These are phyloP conservation scores for Rhynchospora pubera DNA, from an alignment of 176 grass and related monocot genomes.

Conservation along the genomic window DNA sequence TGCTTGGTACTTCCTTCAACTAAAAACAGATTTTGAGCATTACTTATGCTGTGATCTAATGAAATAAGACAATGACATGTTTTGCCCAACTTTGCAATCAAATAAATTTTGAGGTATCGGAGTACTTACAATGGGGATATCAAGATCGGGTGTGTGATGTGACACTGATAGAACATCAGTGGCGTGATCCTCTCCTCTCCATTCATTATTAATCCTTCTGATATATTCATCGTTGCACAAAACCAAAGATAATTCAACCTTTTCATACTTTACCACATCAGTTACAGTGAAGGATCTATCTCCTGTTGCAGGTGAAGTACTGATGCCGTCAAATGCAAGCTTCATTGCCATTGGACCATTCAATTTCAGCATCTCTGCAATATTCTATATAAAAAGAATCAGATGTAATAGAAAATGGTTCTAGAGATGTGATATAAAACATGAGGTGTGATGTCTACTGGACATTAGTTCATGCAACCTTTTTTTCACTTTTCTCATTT, in stretches of 20 bases:
- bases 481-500: not conserved
- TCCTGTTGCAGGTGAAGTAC: slow-evolving; percentile 73
- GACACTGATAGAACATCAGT: slow-evolving; percentile 72
- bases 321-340: slow-evolving; percentile 79
- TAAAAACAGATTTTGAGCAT: not conserved
- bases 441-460: not conserved
- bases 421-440: not conserved
- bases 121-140: slow-evolving; percentile 75
- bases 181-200: slow-evolving; percentile 47
- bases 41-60: not conserved
- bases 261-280: slow-evolving; percentile 69
- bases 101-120: not conserved
- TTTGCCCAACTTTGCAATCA: not conserved
- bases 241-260: slow-evolving; percentile 68
- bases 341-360: slow-evolving; percentile 94
- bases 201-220: slow-evolving; percentile 65
- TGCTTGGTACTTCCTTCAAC: not conserved
- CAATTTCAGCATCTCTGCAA: slow-evolving; percentile 77
- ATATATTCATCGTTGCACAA: slow-evolving; percentile 71
- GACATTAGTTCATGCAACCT: not conserved
- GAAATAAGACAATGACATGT: not conserved
- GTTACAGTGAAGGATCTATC: slow-evolving; percentile 63
- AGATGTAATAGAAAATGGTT: not conserved
- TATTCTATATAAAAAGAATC: slow-evolving; percentile 43
- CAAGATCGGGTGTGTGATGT: slow-evolving; percentile 52